Evolutionary conservation across 345 rosid species (phyloP).

Genomic region (Syzygium aqueum): DNA sequence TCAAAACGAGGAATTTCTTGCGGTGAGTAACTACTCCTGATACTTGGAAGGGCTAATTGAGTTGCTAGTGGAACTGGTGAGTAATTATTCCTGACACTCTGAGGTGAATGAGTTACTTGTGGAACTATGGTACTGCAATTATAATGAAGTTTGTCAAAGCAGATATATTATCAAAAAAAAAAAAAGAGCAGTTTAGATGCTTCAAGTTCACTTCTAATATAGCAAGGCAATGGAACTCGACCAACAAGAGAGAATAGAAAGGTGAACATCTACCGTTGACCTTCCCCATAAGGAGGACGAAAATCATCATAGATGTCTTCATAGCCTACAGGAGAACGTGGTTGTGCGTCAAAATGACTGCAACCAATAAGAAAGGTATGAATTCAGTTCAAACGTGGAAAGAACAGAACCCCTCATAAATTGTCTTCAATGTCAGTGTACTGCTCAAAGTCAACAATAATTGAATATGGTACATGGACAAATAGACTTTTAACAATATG

Average conservation of each 20-base stretch:
- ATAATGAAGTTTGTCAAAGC: not conserved
- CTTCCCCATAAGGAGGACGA: conserved; percentile 9
- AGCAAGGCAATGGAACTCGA: not conserved
- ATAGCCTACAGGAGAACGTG: conserved; percentile 6
- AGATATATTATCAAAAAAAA: not conserved
- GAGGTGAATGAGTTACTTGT: not conserved
- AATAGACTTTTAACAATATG: not conserved
- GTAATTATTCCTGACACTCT: not conserved
- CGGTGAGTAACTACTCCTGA: not conserved
- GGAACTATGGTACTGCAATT: not conserved
- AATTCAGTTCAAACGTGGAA: not conserved
- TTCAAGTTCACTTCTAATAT: not conserved
- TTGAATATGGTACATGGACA: not conserved
- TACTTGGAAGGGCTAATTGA: not conserved
- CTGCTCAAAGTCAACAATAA: not conserved
- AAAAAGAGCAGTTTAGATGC: not conserved
- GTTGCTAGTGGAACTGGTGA: not conserved
- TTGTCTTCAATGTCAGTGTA: not conserved
- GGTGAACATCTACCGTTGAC: conserved; percentile 26
- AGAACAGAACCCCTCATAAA: not conserved
- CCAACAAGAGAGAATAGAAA: conserved; percentile 1
- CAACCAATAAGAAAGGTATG: not conserved
- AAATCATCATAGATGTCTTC: not conserved
- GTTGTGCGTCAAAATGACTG: not conserved
- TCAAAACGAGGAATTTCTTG: not conserved